Evolutionary conservation across 2,329 filamentous ascomycete species (phyloP), one percentile per base, ranked within the genome.

Genomic region (Aspergillus sp.): DNA sequence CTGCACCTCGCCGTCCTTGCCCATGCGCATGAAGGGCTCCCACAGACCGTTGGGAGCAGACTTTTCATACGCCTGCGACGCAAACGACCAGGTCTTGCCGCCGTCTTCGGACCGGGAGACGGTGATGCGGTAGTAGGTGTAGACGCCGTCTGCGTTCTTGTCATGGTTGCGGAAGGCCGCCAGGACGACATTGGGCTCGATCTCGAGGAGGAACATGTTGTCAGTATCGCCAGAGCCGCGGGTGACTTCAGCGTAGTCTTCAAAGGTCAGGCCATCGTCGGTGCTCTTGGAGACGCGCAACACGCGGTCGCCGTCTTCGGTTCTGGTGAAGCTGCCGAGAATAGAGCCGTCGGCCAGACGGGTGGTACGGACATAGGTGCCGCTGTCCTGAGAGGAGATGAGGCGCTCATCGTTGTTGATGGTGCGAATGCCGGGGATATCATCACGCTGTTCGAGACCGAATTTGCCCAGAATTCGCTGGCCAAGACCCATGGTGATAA

Each of bases 101-200:
- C 65, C 68, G 48, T 76, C 71, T 2, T 43, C 52, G 28, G 70
- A 74, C 40, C 70, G 66, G 47, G 72, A 76, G 10, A 76, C 71
- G 0, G 73, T 76, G 52, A 76, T 75, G 28, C 73, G 71, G 56
- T 71, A 76, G 53, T 73, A 64, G 5, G 64, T 65, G 0, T 61
- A 61, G 19, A 19, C 19, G 3, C 64, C 61, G 13, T 57, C 36
- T 0, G 62, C 61, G 2, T 62, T 68, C 4, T 64, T 54, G 33
- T 69, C 66, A 44, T 75, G 72, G 54, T 76, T 76, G 5, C 74
- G 69, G 55, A 76, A 76, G 0, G 74, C 73, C 0, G 67, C 73
- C 0, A 76, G 61, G 2, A 75, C 57, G 1, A 59, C 56, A 0
- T 48, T 50, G 0, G 62, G 58, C 0, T 58, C 53, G 2, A 68